These are phyloP conservation scores for Eucalyptus curtisii DNA, from an alignment of 345 rosid genomes.

Conservation along the genomic window DNA sequence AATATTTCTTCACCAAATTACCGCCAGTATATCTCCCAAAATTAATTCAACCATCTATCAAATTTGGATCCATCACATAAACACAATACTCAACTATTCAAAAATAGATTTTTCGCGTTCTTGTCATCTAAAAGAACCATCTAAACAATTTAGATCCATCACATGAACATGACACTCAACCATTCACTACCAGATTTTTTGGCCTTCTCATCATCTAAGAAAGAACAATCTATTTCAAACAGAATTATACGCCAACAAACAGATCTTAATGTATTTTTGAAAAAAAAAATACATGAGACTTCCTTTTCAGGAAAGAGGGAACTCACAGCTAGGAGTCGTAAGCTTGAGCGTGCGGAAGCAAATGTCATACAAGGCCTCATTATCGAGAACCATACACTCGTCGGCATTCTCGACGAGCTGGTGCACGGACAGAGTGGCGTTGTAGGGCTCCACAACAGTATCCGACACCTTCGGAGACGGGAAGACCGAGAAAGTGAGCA, in stretches of 20 bases:
- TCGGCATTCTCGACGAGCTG: slow-evolving; percentile 33
- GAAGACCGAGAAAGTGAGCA: slow-evolving; percentile 28
- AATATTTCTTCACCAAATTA: background rate
- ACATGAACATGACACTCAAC: background rate
- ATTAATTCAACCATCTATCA: background rate
- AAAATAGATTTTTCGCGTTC: background rate
- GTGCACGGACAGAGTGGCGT: slow-evolving; percentile 25
- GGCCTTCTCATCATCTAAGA: background rate
- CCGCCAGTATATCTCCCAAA: background rate
- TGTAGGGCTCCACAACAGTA: slow-evolving; percentile 33
- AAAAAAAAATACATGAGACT: background rate
- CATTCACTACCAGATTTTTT: background rate
- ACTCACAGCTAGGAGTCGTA: slow-evolving; percentile 28
- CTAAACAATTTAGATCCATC: background rate
- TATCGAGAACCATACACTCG: slow-evolving; percentile 35
- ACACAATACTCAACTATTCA: background rate
- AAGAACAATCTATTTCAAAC: background rate
- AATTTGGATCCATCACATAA: background rate
- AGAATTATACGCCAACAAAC: background rate
- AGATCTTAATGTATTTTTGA: background rate
- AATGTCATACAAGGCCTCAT: slow-evolving; percentile 26
- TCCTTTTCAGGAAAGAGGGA: background rate
- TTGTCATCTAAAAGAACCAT: background rate
- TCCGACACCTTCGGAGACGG: slow-evolving; percentile 32
- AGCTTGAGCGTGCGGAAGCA: slow-evolving; percentile 34